Percentiles rank a stretch among this genome's conserved stretches.
These are phyloP conservation scores for Sanguinoderma infundibulare DNA, from an alignment of 1,284 basidiomycete genomes.

Conservation along the genomic window DNA sequence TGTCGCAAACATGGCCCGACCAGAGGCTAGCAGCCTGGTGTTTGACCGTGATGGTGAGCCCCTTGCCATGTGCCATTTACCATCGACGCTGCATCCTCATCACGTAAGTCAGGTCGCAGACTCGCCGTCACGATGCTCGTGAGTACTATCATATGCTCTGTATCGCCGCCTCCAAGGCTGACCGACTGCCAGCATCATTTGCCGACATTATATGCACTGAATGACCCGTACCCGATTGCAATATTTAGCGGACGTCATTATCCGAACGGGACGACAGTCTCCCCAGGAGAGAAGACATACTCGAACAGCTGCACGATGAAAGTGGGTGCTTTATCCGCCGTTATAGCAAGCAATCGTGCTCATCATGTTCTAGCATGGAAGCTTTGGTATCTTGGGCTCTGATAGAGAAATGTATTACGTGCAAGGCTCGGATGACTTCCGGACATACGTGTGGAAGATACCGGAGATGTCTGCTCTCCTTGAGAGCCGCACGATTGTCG, in stretches of 20 bases:
- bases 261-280: slow-evolving; percentile 54
- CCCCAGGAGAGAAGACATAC: slow-evolving; percentile 56
- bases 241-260: slow-evolving; percentile 60
- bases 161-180: neutral
- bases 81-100: neutral
- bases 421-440: slow-evolving; percentile 82
- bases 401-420: slow-evolving; percentile 62
- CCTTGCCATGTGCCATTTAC: neutral
- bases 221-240: slow-evolving; percentile 70
- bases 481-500: slow-evolving; percentile 47
- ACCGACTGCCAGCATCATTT: slow-evolving; percentile 52
- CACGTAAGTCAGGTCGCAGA: slow-evolving; percentile 50
- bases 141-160: slow-evolving; percentile 25
- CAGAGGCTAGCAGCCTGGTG: slow-evolving; percentile 66
- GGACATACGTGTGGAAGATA: slow-evolving; percentile 79
- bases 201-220: slow-evolving; percentile 71
- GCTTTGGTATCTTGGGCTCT: slow-evolving; percentile 66
- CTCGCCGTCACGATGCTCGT: slow-evolving; percentile 71
- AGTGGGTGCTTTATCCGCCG: slow-evolving; percentile 41
- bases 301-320: slow-evolving; percentile 81
- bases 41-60: slow-evolving; percentile 67
- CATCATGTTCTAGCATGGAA: slow-evolving; percentile 58
- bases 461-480: slow-evolving; percentile 52
- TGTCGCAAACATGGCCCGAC: slow-evolving; percentile 47
- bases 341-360: neutral